Base-by-base conservation (phyloP, 345 rosid species). In the Eucalyptus guilfoylei region DNA sequence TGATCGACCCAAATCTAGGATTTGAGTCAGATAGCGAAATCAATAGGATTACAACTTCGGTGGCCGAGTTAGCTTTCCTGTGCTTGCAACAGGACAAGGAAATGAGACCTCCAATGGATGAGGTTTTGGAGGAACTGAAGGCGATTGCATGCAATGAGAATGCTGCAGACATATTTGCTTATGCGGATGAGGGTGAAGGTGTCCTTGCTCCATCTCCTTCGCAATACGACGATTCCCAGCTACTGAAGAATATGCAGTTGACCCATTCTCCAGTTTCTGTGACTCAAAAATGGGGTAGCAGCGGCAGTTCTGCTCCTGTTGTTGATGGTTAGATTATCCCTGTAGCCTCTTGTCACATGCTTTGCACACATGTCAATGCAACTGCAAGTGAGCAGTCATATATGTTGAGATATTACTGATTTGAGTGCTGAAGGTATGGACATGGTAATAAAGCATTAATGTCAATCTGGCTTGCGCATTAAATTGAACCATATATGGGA, bases 41-140 rank as follows among this genome's bases (percentile, higher is more conserved):
- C 48, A 49, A 55, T 69, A 86, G 89, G 69, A 88, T 85, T 76
- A 86, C 42, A 1, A 86, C 52, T 6, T 52, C 47, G 15, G 88
- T 90, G 44, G 89, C 89, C 3, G 91, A 90, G 86, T 88, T 90
- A 49, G 91, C 88, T 30, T 90, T 81, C 47, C 85, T 47, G 83
- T 90, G 91, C 86, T 54, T 90, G 89, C 91, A 90, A 86, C 55
- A 32, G 54, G 80, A 88, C 14, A 88, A 88, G 34, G 91, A 90
- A 26, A 80, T 19, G 87, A 90, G 91, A 8, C 88, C 88, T 34
- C 37, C 90, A 21, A 88, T 88, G 89, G 87, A 88, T 24, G 52
- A 83, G 69, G 80, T 88, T 44, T 26, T 88, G 87, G 87, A 49
- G 86, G 85, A 50, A 19, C 89, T 88, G 23, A 44, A 80, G 80